A percentile compares a stretch with the other conserved stretches of the same genome.
These are phyloP conservation scores for Chlamydomonas schloesseri DNA, from an alignment of 139 green algal species.

Conservation along the genomic window DNA sequence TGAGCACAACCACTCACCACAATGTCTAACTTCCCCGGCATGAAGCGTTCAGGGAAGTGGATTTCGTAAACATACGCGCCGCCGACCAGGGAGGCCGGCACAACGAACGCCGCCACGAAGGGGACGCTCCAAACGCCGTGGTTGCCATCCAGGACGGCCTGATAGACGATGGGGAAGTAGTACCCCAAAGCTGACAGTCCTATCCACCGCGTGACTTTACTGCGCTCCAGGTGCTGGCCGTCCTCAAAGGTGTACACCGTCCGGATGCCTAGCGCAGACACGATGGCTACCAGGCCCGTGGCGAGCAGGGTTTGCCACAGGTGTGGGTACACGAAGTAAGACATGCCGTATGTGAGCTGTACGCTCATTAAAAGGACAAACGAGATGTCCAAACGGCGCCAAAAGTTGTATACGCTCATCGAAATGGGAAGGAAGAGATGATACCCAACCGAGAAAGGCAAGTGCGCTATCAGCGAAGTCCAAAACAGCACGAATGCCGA, in stretches of 20 bases:
- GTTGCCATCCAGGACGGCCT: not conserved
- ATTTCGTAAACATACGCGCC: not conserved
- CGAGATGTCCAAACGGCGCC: constrained; percentile 14
- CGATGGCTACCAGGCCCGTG: not conserved
- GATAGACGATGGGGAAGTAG: constrained; percentile 3
- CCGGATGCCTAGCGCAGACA: not conserved
- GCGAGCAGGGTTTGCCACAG: not conserved
- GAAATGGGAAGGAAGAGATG: constrained; percentile 18
- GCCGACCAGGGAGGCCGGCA: not conserved
- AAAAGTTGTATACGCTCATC: not conserved
- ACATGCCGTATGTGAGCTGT: constrained; percentile 10
- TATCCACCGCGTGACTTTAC: not conserved
- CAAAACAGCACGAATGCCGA: not conserved
- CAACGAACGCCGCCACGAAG: not conserved
- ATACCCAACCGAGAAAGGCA: not conserved
- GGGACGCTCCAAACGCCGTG: constrained; percentile 6
- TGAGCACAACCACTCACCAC: constrained; percentile 2
- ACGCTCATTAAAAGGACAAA: constrained; percentile 15
- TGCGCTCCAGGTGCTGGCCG: not conserved
- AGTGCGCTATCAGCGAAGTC: not conserved
- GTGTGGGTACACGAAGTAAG: constrained; percentile 3
- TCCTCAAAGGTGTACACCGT: not conserved
- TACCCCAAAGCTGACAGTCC: not conserved
- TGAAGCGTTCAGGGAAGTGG: constrained; percentile 12
- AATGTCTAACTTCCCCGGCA: not conserved